phyloP scores from a whole-genome alignment of 139 green algal genomes.

The Micractinium conductrix region DNA sequence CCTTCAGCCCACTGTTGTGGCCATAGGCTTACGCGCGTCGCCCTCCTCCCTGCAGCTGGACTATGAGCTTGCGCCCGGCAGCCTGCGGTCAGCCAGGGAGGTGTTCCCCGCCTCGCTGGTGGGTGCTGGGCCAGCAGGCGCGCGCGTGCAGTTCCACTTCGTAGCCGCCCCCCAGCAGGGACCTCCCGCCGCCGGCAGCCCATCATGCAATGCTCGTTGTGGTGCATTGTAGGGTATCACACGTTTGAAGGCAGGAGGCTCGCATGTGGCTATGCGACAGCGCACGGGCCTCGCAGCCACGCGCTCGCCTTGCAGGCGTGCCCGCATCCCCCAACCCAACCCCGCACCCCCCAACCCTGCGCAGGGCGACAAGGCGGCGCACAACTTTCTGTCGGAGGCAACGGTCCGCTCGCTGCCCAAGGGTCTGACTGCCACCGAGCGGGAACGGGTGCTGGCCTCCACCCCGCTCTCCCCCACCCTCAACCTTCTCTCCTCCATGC shows the following conservation, averaged over 20 bases:
- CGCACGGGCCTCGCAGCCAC: no score
- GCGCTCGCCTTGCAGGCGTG: no score
- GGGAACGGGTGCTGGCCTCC: constrained; percentile 54
- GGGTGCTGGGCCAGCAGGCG: no score
- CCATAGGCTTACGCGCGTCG: neutral
- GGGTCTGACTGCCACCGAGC: constrained; percentile 64
- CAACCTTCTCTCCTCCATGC: constrained; percentile 51
- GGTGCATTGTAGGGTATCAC: no score
- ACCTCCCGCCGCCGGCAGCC: no score
- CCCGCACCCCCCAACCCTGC: neutral
- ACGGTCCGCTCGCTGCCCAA: constrained; percentile 81
- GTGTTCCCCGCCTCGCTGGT: constrained; percentile 52
- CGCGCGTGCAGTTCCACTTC: no score
- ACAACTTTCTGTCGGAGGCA: constrained; percentile 68
- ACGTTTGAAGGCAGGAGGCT: no score
- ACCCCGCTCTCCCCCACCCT: constrained; percentile 70
- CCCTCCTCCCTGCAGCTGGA: constrained; percentile 62
- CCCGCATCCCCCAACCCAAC: no score
- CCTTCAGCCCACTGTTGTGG: no score
- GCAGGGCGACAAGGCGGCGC: constrained; percentile 31
- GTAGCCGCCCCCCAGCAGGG: no score
- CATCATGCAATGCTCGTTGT: no score
- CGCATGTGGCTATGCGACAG: no score
- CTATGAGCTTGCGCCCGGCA: constrained; percentile 76
- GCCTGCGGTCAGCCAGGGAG: constrained; percentile 69